These are phyloP conservation scores for Colletotrichum tropicale DNA, from an alignment of 2,329 filamentous ascomycete genomes.

Conservation along the genomic window DNA sequence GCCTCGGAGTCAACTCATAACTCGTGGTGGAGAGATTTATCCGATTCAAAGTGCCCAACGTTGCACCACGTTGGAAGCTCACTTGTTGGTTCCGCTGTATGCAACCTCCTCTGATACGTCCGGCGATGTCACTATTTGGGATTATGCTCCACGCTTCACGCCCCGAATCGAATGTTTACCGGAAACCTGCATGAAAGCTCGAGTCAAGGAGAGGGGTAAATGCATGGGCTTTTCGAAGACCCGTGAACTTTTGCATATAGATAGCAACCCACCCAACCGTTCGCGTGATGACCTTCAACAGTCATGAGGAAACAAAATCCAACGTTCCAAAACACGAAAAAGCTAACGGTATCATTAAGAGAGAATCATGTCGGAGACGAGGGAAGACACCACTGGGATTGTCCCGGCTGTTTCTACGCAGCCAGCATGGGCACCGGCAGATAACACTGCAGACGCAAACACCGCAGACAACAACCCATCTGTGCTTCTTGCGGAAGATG, in stretches of 20 bases:
- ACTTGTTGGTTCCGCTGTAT: background rate
- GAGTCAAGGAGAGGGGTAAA: background rate
- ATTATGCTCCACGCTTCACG: background rate
- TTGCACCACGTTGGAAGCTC: background rate
- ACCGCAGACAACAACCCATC: background rate
- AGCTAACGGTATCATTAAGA: background rate
- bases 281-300: background rate
- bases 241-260: background rate
- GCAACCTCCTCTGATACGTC: background rate
- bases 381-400: background rate
- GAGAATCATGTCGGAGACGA: background rate
- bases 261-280: background rate
- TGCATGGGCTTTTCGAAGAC: background rate
- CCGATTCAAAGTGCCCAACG: background rate
- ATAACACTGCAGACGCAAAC: background rate
- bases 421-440: background rate
- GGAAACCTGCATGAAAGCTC: background rate
- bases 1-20: background rate
- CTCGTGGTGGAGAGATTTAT: background rate
- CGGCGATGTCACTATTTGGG: background rate
- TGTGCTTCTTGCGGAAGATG: background rate
- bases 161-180: background rate
- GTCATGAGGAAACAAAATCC: background rate
- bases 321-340: rapidly evolving
- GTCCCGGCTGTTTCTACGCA: background rate